Percentiles rank a stretch among this genome's conserved stretches.
phyloP scores from a whole-genome alignment of 2,329 filamentous ascomycete species.

The Chaetomium sp. region DNA sequence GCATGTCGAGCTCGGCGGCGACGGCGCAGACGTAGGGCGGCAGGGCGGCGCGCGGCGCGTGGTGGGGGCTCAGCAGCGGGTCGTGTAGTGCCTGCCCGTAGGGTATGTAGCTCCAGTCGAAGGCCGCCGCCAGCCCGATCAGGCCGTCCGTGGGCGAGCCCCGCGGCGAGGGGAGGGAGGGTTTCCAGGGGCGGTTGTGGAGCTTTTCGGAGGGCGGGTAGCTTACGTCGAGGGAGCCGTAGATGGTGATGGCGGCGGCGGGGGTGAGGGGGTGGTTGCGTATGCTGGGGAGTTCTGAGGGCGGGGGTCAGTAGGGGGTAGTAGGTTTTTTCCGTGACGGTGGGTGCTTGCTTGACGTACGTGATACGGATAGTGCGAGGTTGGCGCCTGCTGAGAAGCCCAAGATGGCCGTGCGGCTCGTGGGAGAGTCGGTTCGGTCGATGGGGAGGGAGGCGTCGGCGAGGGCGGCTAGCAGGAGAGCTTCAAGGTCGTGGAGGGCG shows the following conservation, averaged over 20 bases:
- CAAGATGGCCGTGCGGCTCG: conserved; percentile 43
- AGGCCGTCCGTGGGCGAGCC: conserved; percentile 38
- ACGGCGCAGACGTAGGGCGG: conserved; percentile 48
- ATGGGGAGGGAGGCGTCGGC: conserved; percentile 50
- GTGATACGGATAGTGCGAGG: conserved; percentile 47
- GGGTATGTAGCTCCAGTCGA: conserved; percentile 48
- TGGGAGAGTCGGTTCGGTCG: conserved; percentile 37
- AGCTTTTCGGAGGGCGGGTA: conserved; percentile 39
- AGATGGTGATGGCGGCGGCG: conserved; percentile 47
- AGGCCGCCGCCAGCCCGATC: conserved; percentile 38
- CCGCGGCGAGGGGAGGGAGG: conserved; percentile 36
- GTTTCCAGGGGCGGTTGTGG: conserved; percentile 43
- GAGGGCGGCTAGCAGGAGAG: conserved; percentile 47
- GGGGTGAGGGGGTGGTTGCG: conserved; percentile 33
- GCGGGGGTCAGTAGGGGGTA: neutral
- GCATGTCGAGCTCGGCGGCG: conserved; percentile 49
- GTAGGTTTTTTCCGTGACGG: neutral
- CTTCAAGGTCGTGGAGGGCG: conserved; percentile 49
- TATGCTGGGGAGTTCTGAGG: conserved; percentile 42
- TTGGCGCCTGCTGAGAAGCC: conserved; percentile 59
- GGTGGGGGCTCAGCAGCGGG: conserved; percentile 47
- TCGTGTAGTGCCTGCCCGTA: conserved; percentile 43
- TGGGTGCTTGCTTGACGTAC: neutral
- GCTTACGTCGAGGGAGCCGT: conserved; percentile 48
- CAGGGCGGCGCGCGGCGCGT: conserved; percentile 39